Percentiles rank a stretch among this genome's conserved stretches.
Conservation (phyloP, 148 eudicot species). For the Diospyros lotus region DNA sequence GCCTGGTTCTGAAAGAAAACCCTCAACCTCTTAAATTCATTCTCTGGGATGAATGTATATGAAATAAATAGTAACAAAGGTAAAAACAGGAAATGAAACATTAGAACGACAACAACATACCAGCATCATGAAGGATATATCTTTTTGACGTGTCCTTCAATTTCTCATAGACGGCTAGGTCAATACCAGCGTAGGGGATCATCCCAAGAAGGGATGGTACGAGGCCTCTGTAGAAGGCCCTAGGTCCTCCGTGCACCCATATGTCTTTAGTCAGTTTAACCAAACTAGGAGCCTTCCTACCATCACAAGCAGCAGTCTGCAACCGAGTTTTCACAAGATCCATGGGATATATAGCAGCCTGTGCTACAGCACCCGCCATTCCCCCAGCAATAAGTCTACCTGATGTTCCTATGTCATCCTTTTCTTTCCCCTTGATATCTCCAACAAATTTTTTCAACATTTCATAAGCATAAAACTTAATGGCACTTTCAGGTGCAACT, state of each 20-base stretch:
- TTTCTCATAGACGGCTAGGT: conserved; percentile 86
- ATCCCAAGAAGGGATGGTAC: conserved; percentile 91
- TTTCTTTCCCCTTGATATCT: conserved; percentile 55
- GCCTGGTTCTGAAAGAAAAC: conserved; percentile 67
- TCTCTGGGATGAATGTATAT: neutral
- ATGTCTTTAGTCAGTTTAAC: conserved; percentile 70
- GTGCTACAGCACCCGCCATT: conserved; percentile 92
- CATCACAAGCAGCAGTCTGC: conserved; percentile 58
- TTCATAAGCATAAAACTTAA: conserved; percentile 83
- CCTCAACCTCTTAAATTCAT: conserved; percentile 10
- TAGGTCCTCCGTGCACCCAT: conserved; percentile 82
- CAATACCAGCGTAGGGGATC: conserved; percentile 93
- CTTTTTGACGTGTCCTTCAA: conserved; percentile 76
- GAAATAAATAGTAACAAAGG: neutral
- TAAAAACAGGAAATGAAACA: neutral
- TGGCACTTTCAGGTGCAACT: conserved; percentile 97
- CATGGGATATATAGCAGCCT: conserved; percentile 88
- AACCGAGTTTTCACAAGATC: conserved; percentile 93
- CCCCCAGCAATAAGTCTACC: conserved; percentile 92
- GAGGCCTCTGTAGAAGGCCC: conserved; percentile 85
- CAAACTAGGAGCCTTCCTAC: conserved; percentile 62
- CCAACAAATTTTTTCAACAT: conserved; percentile 65
- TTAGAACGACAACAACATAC: conserved; percentile 28
- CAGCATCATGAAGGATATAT: conserved; percentile 62
- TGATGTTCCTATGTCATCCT: conserved; percentile 59